These are phyloP conservation scores for Globisporangium emineosum DNA, from an alignment of 352 stramenopile species.

Conservation along the genomic window DNA sequence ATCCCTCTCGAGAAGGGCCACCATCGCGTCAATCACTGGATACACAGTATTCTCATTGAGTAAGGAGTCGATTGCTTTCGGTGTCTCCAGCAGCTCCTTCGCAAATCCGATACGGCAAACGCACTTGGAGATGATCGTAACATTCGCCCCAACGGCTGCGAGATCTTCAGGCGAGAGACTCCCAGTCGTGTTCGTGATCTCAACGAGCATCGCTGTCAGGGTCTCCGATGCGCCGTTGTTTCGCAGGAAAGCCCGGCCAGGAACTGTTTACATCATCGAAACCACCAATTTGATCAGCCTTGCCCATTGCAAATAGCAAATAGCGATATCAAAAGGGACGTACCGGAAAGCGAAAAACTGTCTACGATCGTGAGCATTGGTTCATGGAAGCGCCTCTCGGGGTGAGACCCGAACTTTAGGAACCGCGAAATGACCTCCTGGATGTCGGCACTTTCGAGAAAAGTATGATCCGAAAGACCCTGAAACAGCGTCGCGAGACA, in stretches of 20 bases:
- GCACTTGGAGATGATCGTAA: slow-evolving; percentile 30
- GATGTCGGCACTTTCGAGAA: slow-evolving; percentile 29
- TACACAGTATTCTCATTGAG: slow-evolving; percentile 17
- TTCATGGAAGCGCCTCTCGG: slow-evolving; percentile 36
- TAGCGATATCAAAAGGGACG: neutral
- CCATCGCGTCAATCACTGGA: slow-evolving; percentile 31
- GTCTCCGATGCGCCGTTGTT: neutral
- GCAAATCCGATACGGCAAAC: slow-evolving; percentile 41
- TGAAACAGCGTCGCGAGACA: slow-evolving; percentile 29
- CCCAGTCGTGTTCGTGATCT: neutral
- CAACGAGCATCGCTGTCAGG: slow-evolving; percentile 20
- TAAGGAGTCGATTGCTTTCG: neutral
- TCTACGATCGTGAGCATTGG: slow-evolving; percentile 45
- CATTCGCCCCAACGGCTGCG: slow-evolving; percentile 25
- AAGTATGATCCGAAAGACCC: slow-evolving; percentile 12
- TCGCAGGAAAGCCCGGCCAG: slow-evolving; percentile 15
- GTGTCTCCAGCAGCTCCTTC: slow-evolving; percentile 16
- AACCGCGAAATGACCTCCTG: slow-evolving; percentile 23
- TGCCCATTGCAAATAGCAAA: neutral
- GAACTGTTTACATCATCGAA: slow-evolving; percentile 11
- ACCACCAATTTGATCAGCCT: neutral
- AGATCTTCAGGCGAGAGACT: slow-evolving; percentile 20
- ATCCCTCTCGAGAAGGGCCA: slow-evolving; percentile 40
- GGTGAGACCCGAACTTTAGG: slow-evolving; percentile 27
- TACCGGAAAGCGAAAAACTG: slow-evolving; percentile 48